Base-by-base conservation (phyloP, 2,329 filamentous ascomycete genomes). In the Paramyrothecium sp. region DNA sequence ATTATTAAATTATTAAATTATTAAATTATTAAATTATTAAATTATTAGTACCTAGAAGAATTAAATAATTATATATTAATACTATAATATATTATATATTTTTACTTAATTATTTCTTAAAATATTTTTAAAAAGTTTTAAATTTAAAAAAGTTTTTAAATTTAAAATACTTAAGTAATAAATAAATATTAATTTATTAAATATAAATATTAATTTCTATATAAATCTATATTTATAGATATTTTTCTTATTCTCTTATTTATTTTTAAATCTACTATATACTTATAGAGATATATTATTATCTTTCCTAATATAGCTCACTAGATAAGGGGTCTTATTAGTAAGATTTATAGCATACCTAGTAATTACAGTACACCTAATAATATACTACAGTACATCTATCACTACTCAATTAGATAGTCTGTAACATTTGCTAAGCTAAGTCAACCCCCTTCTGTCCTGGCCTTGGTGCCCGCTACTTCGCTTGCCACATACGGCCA, bases 11-110 rank as follows among this genome's bases (percentile, higher is more conserved):
- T 38, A 38, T 8, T 38, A 38, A 38, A 38, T 38, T 38, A 10
- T 38, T 38, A 10, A 38, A 38, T 38, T 10, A 38, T 38, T 38
- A 10, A 38, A 38, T 38, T 38, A 38, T 38, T 38, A 38, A 38
- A 10, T 38, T 10, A 38, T 38, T 38, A 38, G 8, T 38, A 38
- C 12, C 11, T 51, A 7, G 21, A 51, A 51, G 12, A 51, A 22
- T 22, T 51, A 51, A 22, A 51, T 12, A 22, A 17, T 23, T 52
- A 52, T 52, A 52, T 52, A 52, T 52, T 21, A 52, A 52, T 52
- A 23, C 21, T 52, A 22, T 23, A 23, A 52, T 21, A 22, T 52
- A 10, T 52, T 10, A 49, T 19, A 19, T 19, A 19, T 49, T 49
- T 38, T 38, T 38, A 38, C 11, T 22, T 22, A 19, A 49, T 38